Percentiles rank a stretch among this genome's conserved stretches.
These are phyloP conservation scores for Astrocystis sublimbata DNA, from an alignment of 495 filamentous ascomycete genomes.

Conservation along the genomic window DNA sequence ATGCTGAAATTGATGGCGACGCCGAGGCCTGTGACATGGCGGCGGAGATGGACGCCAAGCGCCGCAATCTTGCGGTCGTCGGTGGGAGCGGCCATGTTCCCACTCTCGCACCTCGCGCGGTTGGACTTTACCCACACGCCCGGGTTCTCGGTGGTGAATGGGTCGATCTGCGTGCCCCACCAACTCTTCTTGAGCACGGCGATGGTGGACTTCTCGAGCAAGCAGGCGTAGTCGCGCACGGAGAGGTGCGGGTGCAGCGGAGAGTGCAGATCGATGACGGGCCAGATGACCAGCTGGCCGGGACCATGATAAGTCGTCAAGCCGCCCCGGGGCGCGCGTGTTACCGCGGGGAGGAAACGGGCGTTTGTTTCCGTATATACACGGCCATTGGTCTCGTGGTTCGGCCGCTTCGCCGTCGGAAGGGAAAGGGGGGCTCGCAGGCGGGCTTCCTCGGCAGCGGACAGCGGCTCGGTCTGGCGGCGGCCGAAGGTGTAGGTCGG, in stretches of 20 bases:
- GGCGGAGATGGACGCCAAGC: slow-evolving; percentile 81
- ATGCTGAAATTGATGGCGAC: slow-evolving; percentile 80
- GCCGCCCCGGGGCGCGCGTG: slow-evolving; percentile 76
- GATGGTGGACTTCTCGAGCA: slow-evolving; percentile 76
- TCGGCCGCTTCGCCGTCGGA: slow-evolving; percentile 24
- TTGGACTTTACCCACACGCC: slow-evolving; percentile 72
- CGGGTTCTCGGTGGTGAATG: slow-evolving; percentile 69
- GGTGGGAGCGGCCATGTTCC: not conserved
- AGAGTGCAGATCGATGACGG: slow-evolving; percentile 70
- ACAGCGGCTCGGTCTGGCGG: slow-evolving; percentile 64
- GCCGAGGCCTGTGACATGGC: slow-evolving; percentile 84
- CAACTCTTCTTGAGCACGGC: slow-evolving; percentile 50
- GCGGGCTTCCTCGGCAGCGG: slow-evolving; percentile 44
- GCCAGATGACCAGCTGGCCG: slow-evolving; percentile 87
- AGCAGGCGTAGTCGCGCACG: slow-evolving; percentile 66
- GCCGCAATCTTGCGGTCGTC: slow-evolving; percentile 76
- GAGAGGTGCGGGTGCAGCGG: slow-evolving; percentile 39
- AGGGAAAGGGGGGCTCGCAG: slow-evolving; percentile 43
- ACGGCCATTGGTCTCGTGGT: not conserved
- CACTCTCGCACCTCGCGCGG: not conserved
- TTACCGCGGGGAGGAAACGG: slow-evolving; percentile 56
- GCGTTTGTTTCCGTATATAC: slow-evolving; percentile 33
- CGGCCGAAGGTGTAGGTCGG: slow-evolving; percentile 91
- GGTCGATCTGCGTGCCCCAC: slow-evolving; percentile 60
- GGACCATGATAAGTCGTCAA: slow-evolving; percentile 96